Conservation (phyloP, 305 asterid genomes). For the Striga hermonthica region DNA sequence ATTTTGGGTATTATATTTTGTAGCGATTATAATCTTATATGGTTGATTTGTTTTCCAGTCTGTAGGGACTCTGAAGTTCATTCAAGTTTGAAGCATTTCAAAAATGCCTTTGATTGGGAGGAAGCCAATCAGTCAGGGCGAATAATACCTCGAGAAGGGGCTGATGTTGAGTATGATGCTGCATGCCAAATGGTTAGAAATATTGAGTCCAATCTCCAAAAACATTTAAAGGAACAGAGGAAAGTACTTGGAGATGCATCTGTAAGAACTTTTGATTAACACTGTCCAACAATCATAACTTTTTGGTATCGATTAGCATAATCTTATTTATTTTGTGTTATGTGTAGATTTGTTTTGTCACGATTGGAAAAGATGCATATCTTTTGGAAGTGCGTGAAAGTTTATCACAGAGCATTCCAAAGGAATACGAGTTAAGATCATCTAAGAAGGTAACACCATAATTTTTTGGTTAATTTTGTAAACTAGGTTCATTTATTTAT, state of each 20-base stretch:
- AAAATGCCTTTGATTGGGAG: conserved; percentile 93
- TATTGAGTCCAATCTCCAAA: conserved; percentile 59
- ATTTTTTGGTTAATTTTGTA: conserved; percentile 13
- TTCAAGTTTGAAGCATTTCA: conserved; percentile 67
- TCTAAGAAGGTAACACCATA: conserved; percentile 72
- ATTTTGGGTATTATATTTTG: conserved; percentile 17
- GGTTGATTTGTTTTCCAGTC: conserved; percentile 44
- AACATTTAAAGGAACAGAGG: conserved; percentile 84
- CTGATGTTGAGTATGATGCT: conserved; percentile 78
- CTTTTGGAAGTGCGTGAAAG: conserved; percentile 95
- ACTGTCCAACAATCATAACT: conserved; percentile 16
- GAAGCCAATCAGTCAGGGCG: conserved; percentile 95
- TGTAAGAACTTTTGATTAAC: conserved; percentile 46
- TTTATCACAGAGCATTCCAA: conserved; percentile 60
- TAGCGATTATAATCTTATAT: conserved; percentile 34
- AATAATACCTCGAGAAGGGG: conserved; percentile 88
- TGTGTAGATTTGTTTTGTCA: conserved; percentile 70
- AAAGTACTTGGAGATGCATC: conserved; percentile 77
- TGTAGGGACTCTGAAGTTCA: conserved; percentile 61
- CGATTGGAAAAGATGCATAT: conserved; percentile 81
- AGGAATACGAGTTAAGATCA: conserved; percentile 79
- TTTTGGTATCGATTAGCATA: conserved; percentile 18
- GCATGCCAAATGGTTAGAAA: conserved; percentile 67
- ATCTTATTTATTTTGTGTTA: conserved; percentile 28
- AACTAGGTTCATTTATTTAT: conserved; percentile 7